Evolutionary conservation across 495 filamentous ascomycete genomes (phyloP), one percentile per base, ranked within the genome.

Genomic region (Saxispiralis lemnorum): DNA sequence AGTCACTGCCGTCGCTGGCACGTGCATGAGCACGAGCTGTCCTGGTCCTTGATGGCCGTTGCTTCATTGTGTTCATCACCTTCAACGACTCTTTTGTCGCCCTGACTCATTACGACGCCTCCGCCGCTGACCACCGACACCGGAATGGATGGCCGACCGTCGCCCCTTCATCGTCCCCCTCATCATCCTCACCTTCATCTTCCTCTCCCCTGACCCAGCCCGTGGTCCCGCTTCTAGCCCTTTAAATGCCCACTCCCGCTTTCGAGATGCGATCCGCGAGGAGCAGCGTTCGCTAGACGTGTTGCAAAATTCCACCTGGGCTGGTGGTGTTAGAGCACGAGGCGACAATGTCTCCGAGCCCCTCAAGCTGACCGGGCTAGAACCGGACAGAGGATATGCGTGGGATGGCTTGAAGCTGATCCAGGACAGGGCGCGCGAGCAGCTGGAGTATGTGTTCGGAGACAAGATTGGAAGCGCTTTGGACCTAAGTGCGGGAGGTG

Each of bases 321-420:
- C 5, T 5, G 24, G 24, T 4, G 5, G 5, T 9, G 9, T 28
- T 9, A 9, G 24, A 9, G 9, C 4, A 4, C 5, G 24, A 28
- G 24, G 24, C 24, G 4, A 4, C 24, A 28, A 28, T 28, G 24
- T 9, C 24, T 28, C 39, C 17, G 12, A 15, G 5, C 12, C 15
- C 7, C 63, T 92, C 46, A 88, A 92, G 44, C 62, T 88, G 45
- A 76, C 78, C 12, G 86, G 86, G 2, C 72, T 87, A 17, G 69
- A 79, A 41, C 63, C 76, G 45, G 71, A 75, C 31, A 78, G 92
- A 57, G 75, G 68, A 24, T 84, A 76, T 60, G 76, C 71, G 2
- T 94, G 85, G 86, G 68, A 71, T 33, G 47, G 73, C 20, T 59
- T 81, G 10, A 59, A 60, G 1, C 49, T 63, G n/a, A 74, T 73